Percentiles rank a stretch among this genome's conserved stretches.
phyloP scores from a whole-genome alignment of 495 filamentous ascomycete species.

The Aspergillus sparsus region DNA sequence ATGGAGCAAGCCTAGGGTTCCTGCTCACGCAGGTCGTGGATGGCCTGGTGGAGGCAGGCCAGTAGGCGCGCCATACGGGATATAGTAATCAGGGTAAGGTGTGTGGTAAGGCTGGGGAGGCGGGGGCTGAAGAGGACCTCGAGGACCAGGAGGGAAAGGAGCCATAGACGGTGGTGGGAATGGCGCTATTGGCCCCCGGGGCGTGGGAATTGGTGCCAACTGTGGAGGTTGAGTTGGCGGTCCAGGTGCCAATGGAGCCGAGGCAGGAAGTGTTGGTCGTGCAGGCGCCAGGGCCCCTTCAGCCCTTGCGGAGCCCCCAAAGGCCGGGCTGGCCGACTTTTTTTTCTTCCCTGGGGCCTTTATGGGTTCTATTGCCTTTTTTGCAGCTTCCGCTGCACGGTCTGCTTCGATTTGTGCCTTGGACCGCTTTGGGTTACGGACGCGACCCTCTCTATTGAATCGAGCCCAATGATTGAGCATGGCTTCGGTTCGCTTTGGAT shows the following conservation, averaged over 20 bases:
- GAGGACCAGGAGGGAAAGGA: constrained; percentile 24
- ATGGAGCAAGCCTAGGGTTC: neutral
- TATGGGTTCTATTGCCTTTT: constrained; percentile 29
- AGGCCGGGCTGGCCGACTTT: constrained; percentile 18
- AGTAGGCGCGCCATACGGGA: constrained; percentile 21
- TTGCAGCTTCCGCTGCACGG: constrained; percentile 32
- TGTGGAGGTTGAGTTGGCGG: constrained; percentile 24
- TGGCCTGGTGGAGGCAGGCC: constrained; percentile 25
- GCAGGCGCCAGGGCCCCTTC: constrained; percentile 27
- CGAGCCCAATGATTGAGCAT: constrained; percentile 53
- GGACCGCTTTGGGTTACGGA: constrained; percentile 49
- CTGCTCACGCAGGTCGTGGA: constrained; percentile 21
- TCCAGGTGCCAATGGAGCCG: constrained; percentile 25
- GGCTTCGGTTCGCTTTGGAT: constrained; percentile 50
- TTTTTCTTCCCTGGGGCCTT: constrained; percentile 29
- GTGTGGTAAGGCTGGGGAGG: constrained; percentile 30
- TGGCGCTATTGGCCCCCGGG: constrained; percentile 21
- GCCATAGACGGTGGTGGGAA: constrained; percentile 22
- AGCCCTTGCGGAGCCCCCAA: constrained; percentile 11
- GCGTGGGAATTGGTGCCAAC: constrained; percentile 23
- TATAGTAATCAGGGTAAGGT: constrained; percentile 30
- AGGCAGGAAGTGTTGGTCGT: constrained; percentile 17
- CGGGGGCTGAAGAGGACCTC: constrained; percentile 23
- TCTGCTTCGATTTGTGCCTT: constrained; percentile 50
- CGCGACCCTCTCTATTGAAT: constrained; percentile 46